Base-by-base conservation (phyloP, 768 basidiomycete genomes). In the Gymnopilus junonius region DNA sequence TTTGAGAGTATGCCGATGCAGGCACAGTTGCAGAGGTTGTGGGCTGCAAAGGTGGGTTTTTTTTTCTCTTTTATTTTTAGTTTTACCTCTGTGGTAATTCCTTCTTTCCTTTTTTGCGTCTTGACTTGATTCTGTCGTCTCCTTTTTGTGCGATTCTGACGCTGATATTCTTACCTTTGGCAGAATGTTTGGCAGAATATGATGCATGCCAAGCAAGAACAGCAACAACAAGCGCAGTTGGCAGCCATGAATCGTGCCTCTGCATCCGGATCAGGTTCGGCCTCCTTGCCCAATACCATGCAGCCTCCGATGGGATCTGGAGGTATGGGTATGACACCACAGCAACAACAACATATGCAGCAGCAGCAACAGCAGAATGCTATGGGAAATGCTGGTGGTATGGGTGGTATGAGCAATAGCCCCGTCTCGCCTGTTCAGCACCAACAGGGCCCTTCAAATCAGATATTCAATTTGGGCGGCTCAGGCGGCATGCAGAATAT, bases 21-120 rank as follows among this genome's bases (percentile, higher is more conserved):
- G 61, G 75, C 81, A 67, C 89, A 92, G 75, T 69, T 91, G 65
- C 88, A 89, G 73, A 85, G 80, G 69, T 77, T 91, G 73, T 72
- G 83, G 35, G 62, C 74, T 58, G 70, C 84, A 14, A 86, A 86
- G 79, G 88, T 88, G 66, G 54, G 78, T 74, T 56, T 61, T 62
- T 59, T 55, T 57, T 11, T 39, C 46, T 25, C 57, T 42, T 48
- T 27, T 61, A n/a, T n/a, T n/a, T n/a, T n/a, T n/a, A n/a, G n/a
- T 54, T 12, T 27, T 34, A 25, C 14, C 20, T 39, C 29, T 25
- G 31, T 25, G n/a, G n/a, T n/a, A n/a, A 11, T 12, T 1, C 21
- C n/a, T 45, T 61, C 12, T 48, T 39, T 50, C 29, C 29, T 46
- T 58, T 61, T 62, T 17, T 48, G 40, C 35, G 8, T 54, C 12